Percentiles rank a stretch among this genome's conserved stretches.
Conservation (phyloP, 2,329 filamentous ascomycete genomes). For the Fusarium newnesense region DNA sequence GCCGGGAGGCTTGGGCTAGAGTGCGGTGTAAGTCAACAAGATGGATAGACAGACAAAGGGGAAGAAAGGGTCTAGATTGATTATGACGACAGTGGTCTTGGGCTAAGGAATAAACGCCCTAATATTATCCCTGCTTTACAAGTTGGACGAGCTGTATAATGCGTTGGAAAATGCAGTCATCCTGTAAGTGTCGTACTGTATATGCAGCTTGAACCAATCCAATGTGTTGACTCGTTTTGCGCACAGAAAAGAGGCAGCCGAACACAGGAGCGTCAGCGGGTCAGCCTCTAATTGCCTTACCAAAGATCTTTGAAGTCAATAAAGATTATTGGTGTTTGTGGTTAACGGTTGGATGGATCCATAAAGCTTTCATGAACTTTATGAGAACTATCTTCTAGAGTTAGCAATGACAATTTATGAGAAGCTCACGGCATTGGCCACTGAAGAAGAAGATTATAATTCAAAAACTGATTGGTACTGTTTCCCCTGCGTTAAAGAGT, state of each 20-base stretch:
- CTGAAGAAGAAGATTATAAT: neutral
- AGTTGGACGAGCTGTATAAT: neutral
- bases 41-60: neutral
- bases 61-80: neutral
- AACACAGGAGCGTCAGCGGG: neutral
- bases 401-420: neutral
- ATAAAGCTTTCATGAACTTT: neutral
- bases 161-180: conserved; percentile 22
- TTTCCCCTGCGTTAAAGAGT: neutral
- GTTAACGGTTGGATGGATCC: neutral
- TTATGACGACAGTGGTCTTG: conserved; percentile 11
- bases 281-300: neutral
- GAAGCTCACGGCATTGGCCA: neutral
- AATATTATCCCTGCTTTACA: neutral
- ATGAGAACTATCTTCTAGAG: neutral
- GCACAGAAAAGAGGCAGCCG: conserved; percentile 16
- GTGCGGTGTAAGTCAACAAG: neutral
- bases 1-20: neutral
- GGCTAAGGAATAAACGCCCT: neutral
- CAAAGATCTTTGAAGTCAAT: neutral
- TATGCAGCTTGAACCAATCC: conserved; percentile 19
- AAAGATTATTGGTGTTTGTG: neutral
- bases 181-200: conserved; percentile 7
- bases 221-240: neutral
- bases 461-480: neutral